Evolutionary conservation across 495 filamentous ascomycete species (phyloP).

Genomic region (Aspergillus ellipticus): DNA sequence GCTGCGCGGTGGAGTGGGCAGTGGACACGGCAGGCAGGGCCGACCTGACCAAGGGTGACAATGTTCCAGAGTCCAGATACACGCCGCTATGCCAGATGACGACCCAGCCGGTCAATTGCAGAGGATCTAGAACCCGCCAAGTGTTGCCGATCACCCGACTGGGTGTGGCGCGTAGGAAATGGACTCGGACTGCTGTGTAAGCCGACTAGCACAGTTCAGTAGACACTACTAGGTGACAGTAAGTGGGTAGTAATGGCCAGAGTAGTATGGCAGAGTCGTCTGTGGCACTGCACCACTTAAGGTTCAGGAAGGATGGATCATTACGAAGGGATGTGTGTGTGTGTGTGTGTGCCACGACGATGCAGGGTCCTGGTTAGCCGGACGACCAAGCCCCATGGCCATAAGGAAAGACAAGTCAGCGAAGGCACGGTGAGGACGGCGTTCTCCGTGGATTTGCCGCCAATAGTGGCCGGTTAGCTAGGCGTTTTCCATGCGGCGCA

Average conservation of each 20-base stretch:
- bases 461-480: background rate
- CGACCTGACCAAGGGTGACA: background rate
- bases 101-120: background rate
- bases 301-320: background rate
- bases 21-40: background rate
- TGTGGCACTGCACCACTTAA: background rate
- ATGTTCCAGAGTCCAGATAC: background rate
- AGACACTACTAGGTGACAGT: background rate
- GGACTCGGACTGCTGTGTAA: too few species aligned
- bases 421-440: background rate
- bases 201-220: too few species aligned
- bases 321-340: background rate
- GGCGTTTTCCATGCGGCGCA: background rate
- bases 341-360: background rate
- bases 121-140: conserved; percentile 5
- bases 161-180: background rate
- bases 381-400: background rate
- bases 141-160: conserved; percentile 1
- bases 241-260: background rate
- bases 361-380: background rate
- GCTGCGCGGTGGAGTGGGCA: too few species aligned
- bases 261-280: too few species aligned
- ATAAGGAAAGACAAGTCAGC: background rate
- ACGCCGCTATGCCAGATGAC: background rate
- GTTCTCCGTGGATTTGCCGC: background rate